Evolutionary conservation across 2,329 filamentous ascomycete genomes (phyloP).

Genomic region (Cytospora schulzeri): DNA sequence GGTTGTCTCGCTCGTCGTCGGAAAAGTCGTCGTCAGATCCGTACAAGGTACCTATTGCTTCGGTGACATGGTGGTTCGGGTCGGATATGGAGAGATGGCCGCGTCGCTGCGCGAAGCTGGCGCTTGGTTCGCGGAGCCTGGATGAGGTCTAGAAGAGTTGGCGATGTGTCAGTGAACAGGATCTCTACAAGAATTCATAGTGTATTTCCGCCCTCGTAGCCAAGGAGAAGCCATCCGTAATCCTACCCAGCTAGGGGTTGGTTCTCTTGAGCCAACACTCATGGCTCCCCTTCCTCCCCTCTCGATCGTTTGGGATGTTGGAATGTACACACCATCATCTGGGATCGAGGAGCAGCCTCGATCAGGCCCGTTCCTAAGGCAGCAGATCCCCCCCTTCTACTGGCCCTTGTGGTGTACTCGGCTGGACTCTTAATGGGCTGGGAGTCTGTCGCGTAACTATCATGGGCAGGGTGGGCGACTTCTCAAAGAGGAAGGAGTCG

Average conservation of each 20-base stretch:
- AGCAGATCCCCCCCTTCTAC: slow-evolving; percentile 34
- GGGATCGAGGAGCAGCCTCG: slow-evolving; percentile 42
- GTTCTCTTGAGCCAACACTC: slow-evolving; percentile 5
- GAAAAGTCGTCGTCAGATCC: slow-evolving; percentile 71
- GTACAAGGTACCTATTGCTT: slow-evolving; percentile 90
- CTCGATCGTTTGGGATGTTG: slow-evolving; percentile 4
- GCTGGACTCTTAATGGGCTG: slow-evolving; percentile 15
- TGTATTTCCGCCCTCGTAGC: neutral
- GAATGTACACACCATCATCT: slow-evolving; percentile 55
- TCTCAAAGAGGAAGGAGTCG: slow-evolving; percentile 13
- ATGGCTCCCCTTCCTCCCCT: no score
- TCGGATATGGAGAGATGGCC: slow-evolving; percentile 75
- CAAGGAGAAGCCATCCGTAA: neutral
- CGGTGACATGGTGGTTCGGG: slow-evolving; percentile 90
- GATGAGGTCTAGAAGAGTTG: slow-evolving; percentile 54
- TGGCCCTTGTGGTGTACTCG: slow-evolving; percentile 23
- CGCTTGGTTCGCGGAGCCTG: slow-evolving; percentile 58
- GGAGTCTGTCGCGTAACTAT: slow-evolving; percentile 19
- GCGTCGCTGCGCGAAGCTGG: slow-evolving; percentile 60
- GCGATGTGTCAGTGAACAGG: slow-evolving; percentile 21
- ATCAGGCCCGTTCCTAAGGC: slow-evolving; percentile 32
- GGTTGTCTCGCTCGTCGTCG: slow-evolving; percentile 44
- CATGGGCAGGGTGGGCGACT: slow-evolving; percentile 23
- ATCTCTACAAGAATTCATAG: slow-evolving; percentile 9
- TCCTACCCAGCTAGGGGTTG: neutral